Percentiles rank a stretch among this genome's conserved stretches.
These are phyloP conservation scores for Calocera viscosa DNA, from an alignment of 768 basidiomycete species.

Conservation along the genomic window DNA sequence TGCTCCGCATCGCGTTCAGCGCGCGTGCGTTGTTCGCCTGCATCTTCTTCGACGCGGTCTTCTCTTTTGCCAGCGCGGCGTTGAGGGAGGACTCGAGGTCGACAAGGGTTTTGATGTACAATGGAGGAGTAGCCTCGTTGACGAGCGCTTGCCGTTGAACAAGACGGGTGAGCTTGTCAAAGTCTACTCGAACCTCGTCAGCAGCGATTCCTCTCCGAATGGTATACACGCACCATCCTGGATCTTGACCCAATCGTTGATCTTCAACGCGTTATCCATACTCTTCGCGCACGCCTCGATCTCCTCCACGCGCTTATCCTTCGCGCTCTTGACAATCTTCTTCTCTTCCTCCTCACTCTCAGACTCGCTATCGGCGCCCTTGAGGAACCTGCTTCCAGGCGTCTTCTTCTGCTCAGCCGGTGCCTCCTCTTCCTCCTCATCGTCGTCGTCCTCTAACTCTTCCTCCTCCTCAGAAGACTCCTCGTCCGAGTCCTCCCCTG, in stretches of 20 bases:
- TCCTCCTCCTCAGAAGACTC: slow-evolving; percentile 44
- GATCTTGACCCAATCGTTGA: slow-evolving; percentile 92
- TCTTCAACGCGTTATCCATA: slow-evolving; percentile 90
- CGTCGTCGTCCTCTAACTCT: slow-evolving; percentile 37
- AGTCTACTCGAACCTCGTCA: slow-evolving; percentile 40
- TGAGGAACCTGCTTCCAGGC: slow-evolving; percentile 30
- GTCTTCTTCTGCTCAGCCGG: slow-evolving; percentile 32
- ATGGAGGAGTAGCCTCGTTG: slow-evolving; percentile 74
- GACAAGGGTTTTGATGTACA: slow-evolving; percentile 63
- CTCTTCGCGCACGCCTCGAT: slow-evolving; percentile 84
- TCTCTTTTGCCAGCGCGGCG: slow-evolving; percentile 66
- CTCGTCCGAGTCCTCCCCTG: slow-evolving; percentile 29
- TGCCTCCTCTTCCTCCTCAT: slow-evolving; percentile 31
- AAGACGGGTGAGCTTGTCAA: slow-evolving; percentile 88
- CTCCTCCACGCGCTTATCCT: slow-evolving; percentile 84
- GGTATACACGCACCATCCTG: slow-evolving; percentile 52
- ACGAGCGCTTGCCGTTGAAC: slow-evolving; percentile 76
- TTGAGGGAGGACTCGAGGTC: slow-evolving; percentile 68
- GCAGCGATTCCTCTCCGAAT: background rate
- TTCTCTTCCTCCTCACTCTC: slow-evolving; percentile 52
- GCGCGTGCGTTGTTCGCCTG: slow-evolving; percentile 88
- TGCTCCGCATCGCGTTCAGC: slow-evolving; percentile 95
- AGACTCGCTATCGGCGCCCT: slow-evolving; percentile 40
- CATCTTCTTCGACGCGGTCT: slow-evolving; percentile 92
- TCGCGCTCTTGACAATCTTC: slow-evolving; percentile 73